Base-by-base conservation (phyloP, 257 asterid genomes). In the Galeopsis tetrahit region DNA sequence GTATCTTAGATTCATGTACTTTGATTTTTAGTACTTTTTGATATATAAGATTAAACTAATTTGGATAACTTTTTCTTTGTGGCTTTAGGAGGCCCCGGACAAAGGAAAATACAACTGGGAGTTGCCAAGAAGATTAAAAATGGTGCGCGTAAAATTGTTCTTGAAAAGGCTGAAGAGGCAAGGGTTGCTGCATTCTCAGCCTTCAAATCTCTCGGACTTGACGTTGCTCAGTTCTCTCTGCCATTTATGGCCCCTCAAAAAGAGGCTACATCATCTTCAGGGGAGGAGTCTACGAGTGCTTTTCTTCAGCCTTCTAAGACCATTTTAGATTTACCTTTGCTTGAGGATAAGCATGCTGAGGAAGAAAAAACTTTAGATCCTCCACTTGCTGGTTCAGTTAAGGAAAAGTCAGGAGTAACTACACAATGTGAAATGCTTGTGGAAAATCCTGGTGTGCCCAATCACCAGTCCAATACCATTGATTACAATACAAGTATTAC, bases 101-200 rank as follows among this genome's bases (percentile, higher is more conserved):
- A 87, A 75, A 80, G 83, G 83, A 86, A 86, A 80, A n/a, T 91
- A 42, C 97, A 91, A 71, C 39, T 83, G 72, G 99, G 97, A 74
- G 89, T 88, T 80, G 89, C 90, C 77, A 94, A 88, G 88, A 94
- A 91, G 91, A 94, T 94, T 31, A 94, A 91, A 82, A 89, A 88
- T 71, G 97, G 96, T 52, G 99, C 99, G 5, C 89, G 99, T 55
- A 94, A 79, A 83, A 89, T 88, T 82, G 97, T 94, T 75, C 87
- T 94, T 36, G 99, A 91, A 44, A 94, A 91, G 85, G 99, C 99
- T 78, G 99, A 94, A 84, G 99, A 91, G 82, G 99, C 99, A 68
- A 88, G 97, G 78, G 53, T 87, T 78, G 93, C 95, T 73, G 99
- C 99, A 68, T 91, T 91, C 81, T 82, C 99, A 61, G 97, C 99